Evolutionary conservation across 345 rosid genomes (phyloP), one percentile per base, ranked within the genome.

Genomic region (Eucalyptus pumila): DNA sequence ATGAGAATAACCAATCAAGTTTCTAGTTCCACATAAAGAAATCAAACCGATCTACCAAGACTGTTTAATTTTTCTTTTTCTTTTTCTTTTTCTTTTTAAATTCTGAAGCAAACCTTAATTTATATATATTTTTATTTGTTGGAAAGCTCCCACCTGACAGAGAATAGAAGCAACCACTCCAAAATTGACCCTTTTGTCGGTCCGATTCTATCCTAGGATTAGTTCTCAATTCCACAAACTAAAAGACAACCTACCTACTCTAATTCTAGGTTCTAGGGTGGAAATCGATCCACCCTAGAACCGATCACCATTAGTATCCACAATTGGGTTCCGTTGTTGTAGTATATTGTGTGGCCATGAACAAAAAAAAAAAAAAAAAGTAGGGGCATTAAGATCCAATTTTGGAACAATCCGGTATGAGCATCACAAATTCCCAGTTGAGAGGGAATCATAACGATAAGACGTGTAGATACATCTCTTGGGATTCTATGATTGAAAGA

Each of bases 1-100:
- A 6, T 51, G 1, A 0, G 21, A 51, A 51, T 51, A 51, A 16
- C 8, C 21, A 51, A 14, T 51, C 8, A 2, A 56, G 5, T 56
- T 23, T 56, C 12, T 27, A 56, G 2, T 21, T 54, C 11, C 60
- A 23, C 6, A 2, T 54, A n/a, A 54, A 21, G 60, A 9, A 56
- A 56, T 23, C 0, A 23, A 1, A 56, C 6, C 12, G 5, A 23
- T 56, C 0, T 1, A 3, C 1, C 12, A 56, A 9, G 6, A 56
- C 24, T 56, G 1, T 26, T 56, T 24, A 9, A 2, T 56, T 56
- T 6, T 42, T 42, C 5, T 40, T 56, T 9, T 54, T 16, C 4
- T 23, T 7, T 9, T 8, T 23, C 1, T 52, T 19, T 56, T 10
- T 24, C 1, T 4, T n/a, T n/a, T n/a, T n/a, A n/a, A 4, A 56